Conservation (phyloP, 2,329 filamentous ascomycete genomes). For the Colletotrichum sp. region DNA sequence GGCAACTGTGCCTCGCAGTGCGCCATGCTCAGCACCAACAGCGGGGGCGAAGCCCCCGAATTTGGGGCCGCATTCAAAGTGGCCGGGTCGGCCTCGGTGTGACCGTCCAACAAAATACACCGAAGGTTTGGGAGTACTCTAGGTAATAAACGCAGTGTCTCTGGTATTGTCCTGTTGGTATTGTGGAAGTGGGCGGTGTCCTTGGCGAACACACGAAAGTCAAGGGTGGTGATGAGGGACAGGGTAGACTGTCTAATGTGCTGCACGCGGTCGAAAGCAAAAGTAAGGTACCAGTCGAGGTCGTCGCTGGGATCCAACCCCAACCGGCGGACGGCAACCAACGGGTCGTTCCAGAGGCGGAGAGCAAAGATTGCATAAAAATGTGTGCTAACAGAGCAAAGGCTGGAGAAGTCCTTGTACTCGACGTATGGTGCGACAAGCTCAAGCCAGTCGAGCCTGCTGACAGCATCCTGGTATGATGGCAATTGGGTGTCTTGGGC, state of each 20-base stretch:
- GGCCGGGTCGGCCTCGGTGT: constrained; percentile 47
- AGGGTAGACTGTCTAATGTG: constrained; percentile 41
- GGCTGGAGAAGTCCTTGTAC: constrained; percentile 43
- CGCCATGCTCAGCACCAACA: constrained; percentile 51
- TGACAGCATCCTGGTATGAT: constrained; percentile 58
- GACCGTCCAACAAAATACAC: constrained; percentile 54
- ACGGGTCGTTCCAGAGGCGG: constrained; percentile 57
- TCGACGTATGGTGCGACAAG: constrained; percentile 51
- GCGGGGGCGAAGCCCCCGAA: constrained; percentile 20
- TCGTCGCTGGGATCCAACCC: constrained; percentile 52
- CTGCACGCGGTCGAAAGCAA: constrained; percentile 45
- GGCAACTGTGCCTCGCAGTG: constrained; percentile 45
- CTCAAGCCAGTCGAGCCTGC: constrained; percentile 52
- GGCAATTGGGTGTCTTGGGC: constrained; percentile 39
- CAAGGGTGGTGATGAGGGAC: constrained; percentile 50
- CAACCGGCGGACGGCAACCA: constrained; percentile 41
- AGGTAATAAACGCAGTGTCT: constrained; percentile 43
- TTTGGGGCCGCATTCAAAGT: constrained; percentile 32
- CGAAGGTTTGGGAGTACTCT: constrained; percentile 47
- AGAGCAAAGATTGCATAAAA: constrained; percentile 57
- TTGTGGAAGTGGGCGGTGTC: constrained; percentile 45
- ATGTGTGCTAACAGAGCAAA: constrained; percentile 53
- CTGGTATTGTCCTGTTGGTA: constrained; percentile 39
- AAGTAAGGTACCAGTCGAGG: constrained; percentile 52
- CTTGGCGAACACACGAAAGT: constrained; percentile 50